These are phyloP conservation scores for Bonia amplexicaulis DNA, from an alignment of 176 grass and related monocot genomes.

Conservation along the genomic window DNA sequence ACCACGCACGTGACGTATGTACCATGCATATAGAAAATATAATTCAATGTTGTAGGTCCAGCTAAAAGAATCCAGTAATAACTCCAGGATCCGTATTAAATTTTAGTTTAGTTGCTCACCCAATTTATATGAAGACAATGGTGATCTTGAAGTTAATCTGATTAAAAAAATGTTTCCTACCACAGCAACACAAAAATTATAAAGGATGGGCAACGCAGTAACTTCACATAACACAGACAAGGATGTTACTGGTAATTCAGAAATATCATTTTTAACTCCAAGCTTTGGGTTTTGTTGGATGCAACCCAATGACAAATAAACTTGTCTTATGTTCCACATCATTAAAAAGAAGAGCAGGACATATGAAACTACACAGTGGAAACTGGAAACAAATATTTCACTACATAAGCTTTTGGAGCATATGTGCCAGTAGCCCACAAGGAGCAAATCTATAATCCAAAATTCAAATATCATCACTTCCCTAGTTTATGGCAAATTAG, in stretches of 20 bases:
- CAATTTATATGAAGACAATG: slow-evolving; percentile 1
- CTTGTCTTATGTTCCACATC: background rate
- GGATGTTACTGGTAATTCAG: background rate
- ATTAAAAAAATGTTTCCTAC: background rate
- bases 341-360: slow-evolving; percentile 1
- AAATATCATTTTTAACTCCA: background rate
- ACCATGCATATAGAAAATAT: background rate
- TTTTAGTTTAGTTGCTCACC: background rate
- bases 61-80: slow-evolving; percentile 6
- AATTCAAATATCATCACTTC: slow-evolving; percentile 10
- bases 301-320: background rate
- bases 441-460: background rate
- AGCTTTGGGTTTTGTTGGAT: background rate
- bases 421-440: background rate
- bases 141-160: background rate
- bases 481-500: background rate
- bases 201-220: background rate
- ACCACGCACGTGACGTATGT: background rate
- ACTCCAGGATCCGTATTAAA: background rate
- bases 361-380: background rate
- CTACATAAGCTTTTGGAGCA: background rate
- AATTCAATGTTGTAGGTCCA: slow-evolving; percentile 10
- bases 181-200: background rate
- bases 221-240: background rate
- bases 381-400: background rate